These are phyloP conservation scores for Nakataea oryzae DNA, from an alignment of 2,329 filamentous ascomycete genomes.

Conservation along the genomic window DNA sequence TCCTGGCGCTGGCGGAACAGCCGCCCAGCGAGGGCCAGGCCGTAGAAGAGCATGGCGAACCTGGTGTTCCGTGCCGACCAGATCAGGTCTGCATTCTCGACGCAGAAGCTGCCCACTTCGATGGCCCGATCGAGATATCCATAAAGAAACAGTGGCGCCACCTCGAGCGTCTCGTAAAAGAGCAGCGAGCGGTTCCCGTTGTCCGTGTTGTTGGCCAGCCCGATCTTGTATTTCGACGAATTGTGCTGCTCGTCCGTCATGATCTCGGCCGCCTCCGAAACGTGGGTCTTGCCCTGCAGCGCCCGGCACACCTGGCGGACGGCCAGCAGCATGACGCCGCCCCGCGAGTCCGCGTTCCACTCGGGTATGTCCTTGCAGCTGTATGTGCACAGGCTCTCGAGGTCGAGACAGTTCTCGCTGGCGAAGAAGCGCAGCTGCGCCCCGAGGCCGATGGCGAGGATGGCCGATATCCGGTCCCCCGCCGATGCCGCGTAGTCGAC, in stretches of 20 bases:
- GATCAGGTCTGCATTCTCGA: conserved; percentile 35
- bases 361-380: conserved; percentile 64
- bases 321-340: conserved; percentile 58
- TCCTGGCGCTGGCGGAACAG: conserved; percentile 39
- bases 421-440: conserved; percentile 59
- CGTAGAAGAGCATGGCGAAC: conserved; percentile 48
- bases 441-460: conserved; percentile 60
- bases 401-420: conserved; percentile 56
- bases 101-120: conserved; percentile 40
- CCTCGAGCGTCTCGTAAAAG: conserved; percentile 58
- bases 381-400: conserved; percentile 61
- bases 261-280: conserved; percentile 38
- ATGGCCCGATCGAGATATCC: conserved; percentile 51
- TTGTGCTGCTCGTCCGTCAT: conserved; percentile 61
- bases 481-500: conserved; percentile 55
- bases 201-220: conserved; percentile 37
- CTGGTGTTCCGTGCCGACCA: conserved; percentile 52
- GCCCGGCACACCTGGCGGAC: conserved; percentile 58
- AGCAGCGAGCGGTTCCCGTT: conserved; percentile 55
- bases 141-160: conserved; percentile 52
- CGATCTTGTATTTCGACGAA: conserved; percentile 46
- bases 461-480: conserved; percentile 61
- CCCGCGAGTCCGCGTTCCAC: conserved; percentile 61
- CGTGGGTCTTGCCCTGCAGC: conserved; percentile 62
- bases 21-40: conserved; percentile 42